A percentile compares a stretch with the other conserved stretches of the same genome.
Conservation (phyloP, 2,329 filamentous ascomycete genomes). For the Botrytis squamosa region DNA sequence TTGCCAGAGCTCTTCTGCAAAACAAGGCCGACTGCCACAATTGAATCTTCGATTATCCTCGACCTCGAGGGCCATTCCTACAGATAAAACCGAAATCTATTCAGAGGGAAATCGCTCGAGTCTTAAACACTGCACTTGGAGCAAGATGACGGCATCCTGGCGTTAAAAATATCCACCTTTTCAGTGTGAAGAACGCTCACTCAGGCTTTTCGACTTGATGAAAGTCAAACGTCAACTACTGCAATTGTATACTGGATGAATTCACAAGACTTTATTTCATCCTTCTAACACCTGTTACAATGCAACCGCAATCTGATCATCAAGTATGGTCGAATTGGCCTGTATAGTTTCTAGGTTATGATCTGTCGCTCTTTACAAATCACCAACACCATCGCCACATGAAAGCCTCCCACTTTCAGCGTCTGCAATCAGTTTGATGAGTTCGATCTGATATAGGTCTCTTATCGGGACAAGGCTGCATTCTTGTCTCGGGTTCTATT, state of each 20-base stretch:
- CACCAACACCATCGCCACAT: slow-evolving; percentile 1
- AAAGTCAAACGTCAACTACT: background rate
- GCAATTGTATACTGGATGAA: background rate
- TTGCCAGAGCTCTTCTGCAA: background rate
- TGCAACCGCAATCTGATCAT: background rate
- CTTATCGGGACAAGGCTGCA: background rate
- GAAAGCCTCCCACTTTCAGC: background rate
- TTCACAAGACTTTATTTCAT: background rate
- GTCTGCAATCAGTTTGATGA: background rate
- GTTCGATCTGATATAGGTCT: slow-evolving; percentile 7
- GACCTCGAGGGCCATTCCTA: background rate
- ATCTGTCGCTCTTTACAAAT: background rate
- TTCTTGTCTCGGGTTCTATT: background rate
- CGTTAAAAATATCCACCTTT: slow-evolving; percentile 2
- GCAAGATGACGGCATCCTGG: background rate
- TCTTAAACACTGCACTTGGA: background rate
- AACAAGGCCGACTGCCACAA: background rate
- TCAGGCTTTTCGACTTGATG: background rate
- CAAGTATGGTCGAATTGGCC: background rate
- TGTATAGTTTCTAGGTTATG: background rate
- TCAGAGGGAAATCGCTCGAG: background rate
- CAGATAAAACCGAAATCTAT: background rate
- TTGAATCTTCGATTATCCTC: background rate
- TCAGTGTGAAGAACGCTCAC: background rate
- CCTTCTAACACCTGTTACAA: background rate